Evolutionary conservation across 2,329 filamentous ascomycete genomes (phyloP).

Genomic region (Aspergillus pseudotamarii): DNA sequence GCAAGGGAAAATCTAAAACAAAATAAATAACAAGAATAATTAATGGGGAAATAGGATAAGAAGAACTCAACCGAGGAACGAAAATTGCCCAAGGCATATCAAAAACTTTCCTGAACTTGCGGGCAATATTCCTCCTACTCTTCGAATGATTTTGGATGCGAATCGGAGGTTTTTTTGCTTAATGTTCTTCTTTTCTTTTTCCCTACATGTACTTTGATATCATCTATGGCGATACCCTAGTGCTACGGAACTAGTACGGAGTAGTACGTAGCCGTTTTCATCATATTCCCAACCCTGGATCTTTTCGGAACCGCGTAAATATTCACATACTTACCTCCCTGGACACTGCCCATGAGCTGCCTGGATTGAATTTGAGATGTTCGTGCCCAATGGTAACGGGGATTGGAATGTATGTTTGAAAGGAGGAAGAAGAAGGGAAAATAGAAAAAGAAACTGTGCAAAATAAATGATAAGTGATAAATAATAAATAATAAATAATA

Average conservation of each 20-base stretch:
- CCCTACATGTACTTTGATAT: constrained; percentile 3
- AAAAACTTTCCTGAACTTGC: background rate
- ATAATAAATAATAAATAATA: background rate
- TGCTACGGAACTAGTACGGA: constrained; percentile 4
- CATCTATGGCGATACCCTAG: background rate
- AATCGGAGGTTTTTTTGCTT: constrained; percentile 2
- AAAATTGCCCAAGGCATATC: background rate
- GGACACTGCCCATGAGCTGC: constrained; percentile 1
- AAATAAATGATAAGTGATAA: background rate
- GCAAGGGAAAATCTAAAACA: constrained; percentile 4
- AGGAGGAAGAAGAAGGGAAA: background rate
- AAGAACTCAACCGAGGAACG: background rate
- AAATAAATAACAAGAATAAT: background rate
- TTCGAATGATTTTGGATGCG: background rate
- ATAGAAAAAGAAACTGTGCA: background rate
- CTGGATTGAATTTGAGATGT: constrained; percentile 10
- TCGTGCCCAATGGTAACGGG: constrained; percentile 19
- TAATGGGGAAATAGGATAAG: background rate
- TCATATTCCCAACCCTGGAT: background rate
- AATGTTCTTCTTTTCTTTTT: constrained; percentile 5
- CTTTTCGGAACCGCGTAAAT: background rate
- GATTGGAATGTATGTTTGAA: constrained; percentile 5
- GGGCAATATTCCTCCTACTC: background rate
- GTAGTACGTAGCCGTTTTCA: background rate
- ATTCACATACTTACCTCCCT: background rate